phyloP scores from a whole-genome alignment of 352 stramenopile genomes.

The Phytophthora litchii region DNA sequence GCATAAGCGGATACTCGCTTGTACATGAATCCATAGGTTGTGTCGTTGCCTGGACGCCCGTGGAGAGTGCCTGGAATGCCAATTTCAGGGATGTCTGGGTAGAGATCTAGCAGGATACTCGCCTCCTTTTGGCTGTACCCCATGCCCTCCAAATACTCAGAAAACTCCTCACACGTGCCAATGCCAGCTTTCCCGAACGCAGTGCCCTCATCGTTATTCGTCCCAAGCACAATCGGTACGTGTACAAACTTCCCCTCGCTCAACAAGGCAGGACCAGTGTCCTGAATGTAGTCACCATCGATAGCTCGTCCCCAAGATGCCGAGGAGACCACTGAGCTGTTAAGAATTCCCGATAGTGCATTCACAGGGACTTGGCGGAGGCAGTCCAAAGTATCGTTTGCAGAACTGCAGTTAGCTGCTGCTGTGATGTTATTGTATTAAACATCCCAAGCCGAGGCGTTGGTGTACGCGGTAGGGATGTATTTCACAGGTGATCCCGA shows the following conservation, averaged over 20 bases:
- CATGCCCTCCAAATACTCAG: slow-evolving; percentile 14
- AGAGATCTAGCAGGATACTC: slow-evolving; percentile 12
- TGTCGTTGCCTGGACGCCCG: slow-evolving; percentile 14
- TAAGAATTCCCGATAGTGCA: slow-evolving; percentile 21
- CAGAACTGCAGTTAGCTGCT: slow-evolving; percentile 26
- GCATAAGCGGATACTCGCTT: slow-evolving; percentile 25
- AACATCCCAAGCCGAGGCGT: slow-evolving; percentile 23
- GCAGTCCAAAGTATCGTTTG: slow-evolving; percentile 22
- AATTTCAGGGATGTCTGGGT: slow-evolving; percentile 34
- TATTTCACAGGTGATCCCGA: slow-evolving; percentile 23
- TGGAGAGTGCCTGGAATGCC: slow-evolving; percentile 24
- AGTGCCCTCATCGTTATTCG: slow-evolving; percentile 33
- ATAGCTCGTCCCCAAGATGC: slow-evolving; percentile 15
- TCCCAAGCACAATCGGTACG: slow-evolving; percentile 23
- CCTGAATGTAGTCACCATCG: slow-evolving; percentile 35
- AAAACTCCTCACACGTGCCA: slow-evolving; percentile 21
- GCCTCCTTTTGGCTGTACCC: slow-evolving; percentile 12
- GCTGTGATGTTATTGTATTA: slow-evolving; percentile 36
- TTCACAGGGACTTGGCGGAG: slow-evolving; percentile 29
- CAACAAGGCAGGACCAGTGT: slow-evolving; percentile 14
- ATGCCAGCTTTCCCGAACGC: slow-evolving; percentile 22
- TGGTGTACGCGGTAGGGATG: slow-evolving; percentile 15
- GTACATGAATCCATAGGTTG: slow-evolving; percentile 20
- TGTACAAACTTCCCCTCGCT: slow-evolving; percentile 27
- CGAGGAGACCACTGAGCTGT: slow-evolving; percentile 24